These are phyloP conservation scores for Aspergillus wentii DNA, from an alignment of 495 filamentous ascomycete species.

Conservation along the genomic window DNA sequence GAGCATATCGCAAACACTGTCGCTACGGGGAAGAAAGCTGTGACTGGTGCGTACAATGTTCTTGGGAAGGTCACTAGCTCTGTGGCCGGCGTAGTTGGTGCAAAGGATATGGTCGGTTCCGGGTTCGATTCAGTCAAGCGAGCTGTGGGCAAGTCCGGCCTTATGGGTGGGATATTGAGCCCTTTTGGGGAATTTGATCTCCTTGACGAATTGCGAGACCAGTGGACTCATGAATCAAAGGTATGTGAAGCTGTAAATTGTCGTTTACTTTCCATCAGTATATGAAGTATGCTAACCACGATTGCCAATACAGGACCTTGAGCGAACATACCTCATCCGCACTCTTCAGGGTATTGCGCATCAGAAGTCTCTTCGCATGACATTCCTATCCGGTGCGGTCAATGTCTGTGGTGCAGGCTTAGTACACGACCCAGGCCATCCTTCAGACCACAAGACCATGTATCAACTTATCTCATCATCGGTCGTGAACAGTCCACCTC, in stretches of 20 bases:
- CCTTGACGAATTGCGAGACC: slow-evolving; percentile 87
- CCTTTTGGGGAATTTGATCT: slow-evolving; percentile 97
- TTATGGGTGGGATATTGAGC: slow-evolving; percentile 92
- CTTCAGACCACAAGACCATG: slow-evolving; percentile 96
- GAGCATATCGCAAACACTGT: slow-evolving; percentile 86
- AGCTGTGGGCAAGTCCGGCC: slow-evolving; percentile 86
- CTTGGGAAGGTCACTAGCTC: slow-evolving; percentile 91
- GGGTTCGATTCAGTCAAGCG: slow-evolving; percentile 94
- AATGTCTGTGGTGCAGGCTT: slow-evolving; percentile 89
- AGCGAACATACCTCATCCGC: slow-evolving; percentile 92
- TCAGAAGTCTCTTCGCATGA: slow-evolving; percentile 92
- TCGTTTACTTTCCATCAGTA: no score
- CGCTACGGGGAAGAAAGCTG: slow-evolving; percentile 91
- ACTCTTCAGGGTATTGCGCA: slow-evolving; percentile 92
- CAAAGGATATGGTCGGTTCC: slow-evolving; percentile 82
- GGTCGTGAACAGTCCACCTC: slow-evolving; percentile 83
- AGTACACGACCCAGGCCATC: slow-evolving; percentile 88
- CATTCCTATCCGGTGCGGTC: slow-evolving; percentile 89
- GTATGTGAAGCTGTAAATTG: slow-evolving; percentile 32
- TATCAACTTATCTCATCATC: slow-evolving; percentile 92
- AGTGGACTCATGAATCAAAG: slow-evolving; percentile 98
- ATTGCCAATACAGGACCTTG: slow-evolving; percentile 69
- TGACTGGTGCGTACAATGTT: slow-evolving; percentile 91
- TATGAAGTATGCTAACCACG: no score
- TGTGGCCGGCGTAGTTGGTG: slow-evolving; percentile 90